Conservation (phyloP, 805 yeast species). For the Ogataea haglerorum region DNA sequence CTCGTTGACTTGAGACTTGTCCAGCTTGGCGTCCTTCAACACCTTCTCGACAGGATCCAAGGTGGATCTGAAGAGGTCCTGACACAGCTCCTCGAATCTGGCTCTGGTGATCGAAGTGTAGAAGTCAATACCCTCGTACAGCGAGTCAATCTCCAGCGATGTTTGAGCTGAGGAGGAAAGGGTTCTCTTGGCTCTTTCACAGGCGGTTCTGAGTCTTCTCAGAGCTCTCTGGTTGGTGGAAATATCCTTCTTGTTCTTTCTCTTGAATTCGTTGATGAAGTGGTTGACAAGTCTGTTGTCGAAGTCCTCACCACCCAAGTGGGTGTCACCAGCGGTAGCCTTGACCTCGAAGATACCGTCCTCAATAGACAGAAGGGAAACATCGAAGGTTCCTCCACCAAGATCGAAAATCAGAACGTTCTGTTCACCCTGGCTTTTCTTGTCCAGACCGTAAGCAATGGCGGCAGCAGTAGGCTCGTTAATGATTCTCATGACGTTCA, state of each 20-base stretch:
- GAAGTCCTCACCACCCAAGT: constrained; percentile 99
- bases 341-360: constrained; percentile 97
- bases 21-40: constrained; percentile 44
- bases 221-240: constrained; percentile 90
- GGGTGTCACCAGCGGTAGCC: constrained; percentile 99
- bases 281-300: constrained; percentile 92
- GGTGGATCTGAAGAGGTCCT: constrained; percentile 89
- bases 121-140: constrained; percentile 95
- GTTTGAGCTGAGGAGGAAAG: constrained; percentile 95
- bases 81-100: constrained; percentile 94
- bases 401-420: constrained; percentile 91
- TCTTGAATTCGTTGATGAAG: constrained; percentile 87
- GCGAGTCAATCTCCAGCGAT: constrained; percentile 93
- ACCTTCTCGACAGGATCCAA: constrained; percentile 94
- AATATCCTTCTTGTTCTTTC: constrained; percentile 91
- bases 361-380: constrained; percentile 85
- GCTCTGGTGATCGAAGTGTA: constrained; percentile 93
- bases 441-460: constrained; percentile 92
- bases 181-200: constrained; percentile 99
- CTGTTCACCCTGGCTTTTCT: constrained; percentile 74
- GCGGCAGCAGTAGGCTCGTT: constrained; percentile 96
- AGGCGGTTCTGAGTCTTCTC: constrained; percentile 97
- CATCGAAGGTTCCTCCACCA: constrained; percentile 99
- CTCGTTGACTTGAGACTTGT: constrained; percentile 87
- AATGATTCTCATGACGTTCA: constrained; percentile 72